These are phyloP conservation scores for Boletus sensibilis DNA, from an alignment of 768 basidiomycete genomes.

Conservation along the genomic window DNA sequence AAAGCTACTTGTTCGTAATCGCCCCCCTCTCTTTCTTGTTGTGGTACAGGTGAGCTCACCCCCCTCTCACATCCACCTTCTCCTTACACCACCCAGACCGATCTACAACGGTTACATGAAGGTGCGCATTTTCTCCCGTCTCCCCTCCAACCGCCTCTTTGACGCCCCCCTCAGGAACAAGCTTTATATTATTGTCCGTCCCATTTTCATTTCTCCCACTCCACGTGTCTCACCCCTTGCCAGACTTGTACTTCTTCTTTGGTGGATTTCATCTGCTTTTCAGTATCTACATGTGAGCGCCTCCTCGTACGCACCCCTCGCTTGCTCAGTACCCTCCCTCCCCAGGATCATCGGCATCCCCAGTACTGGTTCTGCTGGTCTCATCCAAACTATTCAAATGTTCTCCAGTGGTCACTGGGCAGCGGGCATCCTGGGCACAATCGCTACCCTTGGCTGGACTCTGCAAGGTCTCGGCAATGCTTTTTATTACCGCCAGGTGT, in stretches of 20 bases:
- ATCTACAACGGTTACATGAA: conserved; percentile 99
- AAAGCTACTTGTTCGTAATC: conserved; percentile 80
- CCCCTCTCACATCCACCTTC: conserved; percentile 5
- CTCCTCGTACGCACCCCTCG: background rate
- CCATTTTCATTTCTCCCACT: conserved; percentile 15
- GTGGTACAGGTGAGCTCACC: conserved; percentile 81
- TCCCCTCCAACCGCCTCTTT: conserved; percentile 27
- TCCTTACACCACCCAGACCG: conserved; percentile 51
- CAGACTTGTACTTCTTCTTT: conserved; percentile 97
- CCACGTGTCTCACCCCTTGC: conserved; percentile 7
- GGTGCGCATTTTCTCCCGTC: conserved; percentile 42
- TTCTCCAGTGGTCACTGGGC: conserved; percentile 69
- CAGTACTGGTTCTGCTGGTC: conserved; percentile 91
- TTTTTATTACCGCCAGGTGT: conserved; percentile 77
- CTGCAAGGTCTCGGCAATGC: conserved; percentile 82
- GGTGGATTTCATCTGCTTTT: conserved; percentile 92
- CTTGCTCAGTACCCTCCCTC: conserved; percentile 27
- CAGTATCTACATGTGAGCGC: conserved; percentile 82
- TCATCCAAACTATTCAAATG: conserved; percentile 89
- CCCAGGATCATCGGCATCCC: conserved; percentile 91
- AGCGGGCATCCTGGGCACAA: conserved; percentile 75
- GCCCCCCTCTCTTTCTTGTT: conserved; percentile 78
- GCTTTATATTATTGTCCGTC: conserved; percentile 86
- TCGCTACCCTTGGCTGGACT: conserved; percentile 86
- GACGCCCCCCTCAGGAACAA: conserved; percentile 65